Evolutionary conservation across 768 basidiomycete genomes (phyloP), one percentile per base, ranked within the genome.

Genomic region (Imleria badia): DNA sequence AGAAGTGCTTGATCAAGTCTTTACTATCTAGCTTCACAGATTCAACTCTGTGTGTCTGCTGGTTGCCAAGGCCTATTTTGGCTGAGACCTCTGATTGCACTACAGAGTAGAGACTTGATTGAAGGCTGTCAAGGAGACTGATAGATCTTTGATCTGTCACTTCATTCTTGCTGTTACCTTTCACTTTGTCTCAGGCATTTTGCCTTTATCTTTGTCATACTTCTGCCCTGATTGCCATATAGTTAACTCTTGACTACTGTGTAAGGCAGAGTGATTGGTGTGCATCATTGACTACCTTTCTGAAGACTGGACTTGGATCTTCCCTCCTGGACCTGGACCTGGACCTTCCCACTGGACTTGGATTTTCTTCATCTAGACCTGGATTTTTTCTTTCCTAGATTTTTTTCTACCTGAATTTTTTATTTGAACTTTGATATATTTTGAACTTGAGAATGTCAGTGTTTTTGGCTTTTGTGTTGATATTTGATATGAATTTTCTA

Each of bases 11-110:
- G 0, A 20, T 54, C 45, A 53, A 57, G 56, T 57, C 40, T 36
- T 42, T 57, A 54, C 41, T 57, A 43, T 36, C 55, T 54, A 4
- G 55, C 51, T 57, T 57, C 45, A 44, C 36, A 57, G 55, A 57
- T 48, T 48, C 47, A 54, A 57, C 52, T 57, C 56, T 57, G 36
- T 45, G 52, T 57, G 48, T 55, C 7, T 23, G 35, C 56, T 45
- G 47, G 52, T 57, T 49, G 56, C 15, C 17, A 26, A 26, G 26
- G 26, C 26, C 26, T 26, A 6, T 26, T 26, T 26, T 3, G 26
- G 26, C 22, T 17, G 19, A 30, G 45, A 47, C 29, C 51, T 53
- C 55, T 53, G 45, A n/a, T 43, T 7, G 2, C 15, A 53, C 45
- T 36, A 56, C 42, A 48, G 52, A 13, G 22, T n/a, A 17, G 36